phyloP scores from a whole-genome alignment of 169 alveolate genomes.

The Eimeria maxima region DNA sequence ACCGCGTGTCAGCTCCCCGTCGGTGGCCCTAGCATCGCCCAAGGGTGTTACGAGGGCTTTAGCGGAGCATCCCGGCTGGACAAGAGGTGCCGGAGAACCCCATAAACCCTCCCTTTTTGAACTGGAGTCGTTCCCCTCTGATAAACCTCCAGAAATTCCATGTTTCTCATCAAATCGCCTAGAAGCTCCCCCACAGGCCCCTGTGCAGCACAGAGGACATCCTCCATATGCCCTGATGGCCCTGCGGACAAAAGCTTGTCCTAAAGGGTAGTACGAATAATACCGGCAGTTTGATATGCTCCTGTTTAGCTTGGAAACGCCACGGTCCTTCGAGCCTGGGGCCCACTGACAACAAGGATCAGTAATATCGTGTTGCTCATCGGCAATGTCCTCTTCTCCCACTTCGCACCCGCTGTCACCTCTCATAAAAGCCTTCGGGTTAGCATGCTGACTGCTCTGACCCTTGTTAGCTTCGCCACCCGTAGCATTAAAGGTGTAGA shows the following conservation, averaged over 20 bases:
- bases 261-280: constrained; percentile 64
- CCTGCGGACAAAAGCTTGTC: constrained; percentile 42
- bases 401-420: constrained; percentile 5
- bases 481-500: not conserved
- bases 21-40: not conserved
- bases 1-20: not conserved
- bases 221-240: constrained; percentile 60
- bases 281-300: constrained; percentile 58
- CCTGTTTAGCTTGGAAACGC: constrained; percentile 24
- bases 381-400: constrained; percentile 24
- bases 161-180: constrained; percentile 18
- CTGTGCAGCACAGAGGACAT: constrained; percentile 57
- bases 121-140: not conserved
- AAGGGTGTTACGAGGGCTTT: not conserved
- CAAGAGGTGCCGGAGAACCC: constrained; percentile 59
- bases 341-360: constrained; percentile 50
- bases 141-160: not conserved
- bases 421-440: not conserved
- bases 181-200: constrained; percentile 37
- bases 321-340: not conserved
- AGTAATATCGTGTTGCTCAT: constrained; percentile 26
- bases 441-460: not conserved
- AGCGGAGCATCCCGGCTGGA: constrained; percentile 6
- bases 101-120: not conserved
- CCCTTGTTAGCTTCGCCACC: not conserved